These are phyloP conservation scores for Tylopilus sp. DNA, from an alignment of 768 basidiomycete genomes.

Conservation along the genomic window DNA sequence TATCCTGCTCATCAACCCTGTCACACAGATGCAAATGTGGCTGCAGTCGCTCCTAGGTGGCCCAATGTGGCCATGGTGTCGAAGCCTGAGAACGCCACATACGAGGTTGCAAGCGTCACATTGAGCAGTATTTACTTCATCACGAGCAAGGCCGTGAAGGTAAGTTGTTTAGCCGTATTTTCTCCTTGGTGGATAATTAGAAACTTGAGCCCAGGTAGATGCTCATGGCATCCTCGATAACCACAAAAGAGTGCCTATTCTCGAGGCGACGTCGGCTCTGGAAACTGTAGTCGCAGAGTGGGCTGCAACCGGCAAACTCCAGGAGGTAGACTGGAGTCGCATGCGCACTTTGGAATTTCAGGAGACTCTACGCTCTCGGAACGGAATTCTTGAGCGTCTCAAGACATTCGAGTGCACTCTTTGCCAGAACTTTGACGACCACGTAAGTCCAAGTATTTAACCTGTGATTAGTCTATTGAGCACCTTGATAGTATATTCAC, in stretches of 20 bases:
- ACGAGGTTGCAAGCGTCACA: constrained; percentile 64
- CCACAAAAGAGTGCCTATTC: constrained; percentile 60
- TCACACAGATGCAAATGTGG: constrained; percentile 51
- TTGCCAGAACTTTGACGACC: constrained; percentile 68
- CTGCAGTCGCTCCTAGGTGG: constrained; percentile 73
- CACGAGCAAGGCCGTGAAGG: constrained; percentile 71
- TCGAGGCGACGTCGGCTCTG: constrained; percentile 51
- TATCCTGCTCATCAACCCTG: neutral
- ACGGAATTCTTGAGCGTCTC: constrained; percentile 45
- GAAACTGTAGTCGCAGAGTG: constrained; percentile 55
- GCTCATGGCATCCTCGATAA: constrained; percentile 63
- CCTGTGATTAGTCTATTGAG: constrained; percentile 8
- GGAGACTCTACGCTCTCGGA: constrained; percentile 64
- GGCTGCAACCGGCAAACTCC: constrained; percentile 41
- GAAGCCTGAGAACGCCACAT: constrained; percentile 49
- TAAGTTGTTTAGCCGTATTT: constrained; percentile 50
- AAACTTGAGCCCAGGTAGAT: constrained; percentile 54
- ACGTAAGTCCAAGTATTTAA: constrained; percentile 50
- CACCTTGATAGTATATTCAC: constrained; percentile 56
- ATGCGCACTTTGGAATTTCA: constrained; percentile 90
- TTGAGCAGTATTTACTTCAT: constrained; percentile 75
- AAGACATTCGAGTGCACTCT: constrained; percentile 44
- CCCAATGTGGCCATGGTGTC: constrained; percentile 54
- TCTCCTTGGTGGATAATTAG: neutral
- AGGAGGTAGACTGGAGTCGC: constrained; percentile 84